These are phyloP conservation scores for Populus tomentosa DNA, from an alignment of 441 rosid genomes.

Conservation along the genomic window DNA sequence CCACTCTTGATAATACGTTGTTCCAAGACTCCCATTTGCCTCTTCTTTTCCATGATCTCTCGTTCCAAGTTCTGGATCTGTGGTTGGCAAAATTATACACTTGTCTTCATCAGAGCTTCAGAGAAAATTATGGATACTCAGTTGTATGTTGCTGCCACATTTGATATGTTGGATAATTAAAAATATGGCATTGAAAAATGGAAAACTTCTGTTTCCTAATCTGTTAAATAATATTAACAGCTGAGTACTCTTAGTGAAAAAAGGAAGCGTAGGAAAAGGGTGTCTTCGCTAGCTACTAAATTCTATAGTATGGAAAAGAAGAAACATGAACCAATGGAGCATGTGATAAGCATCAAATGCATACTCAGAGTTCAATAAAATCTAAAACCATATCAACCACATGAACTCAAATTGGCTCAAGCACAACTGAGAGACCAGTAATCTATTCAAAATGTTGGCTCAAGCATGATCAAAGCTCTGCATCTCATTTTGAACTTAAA, in stretches of 20 bases:
- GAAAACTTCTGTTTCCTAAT: background rate
- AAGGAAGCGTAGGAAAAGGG: background rate
- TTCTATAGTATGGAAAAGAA: background rate
- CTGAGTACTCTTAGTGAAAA: background rate
- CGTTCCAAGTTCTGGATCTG: conserved; percentile 84
- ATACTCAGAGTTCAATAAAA: background rate
- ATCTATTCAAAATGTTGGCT: background rate
- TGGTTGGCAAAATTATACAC: conserved; percentile 19
- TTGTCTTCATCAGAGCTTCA: conserved; percentile 6
- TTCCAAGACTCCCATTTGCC: conserved; percentile 82
- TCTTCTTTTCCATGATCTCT: conserved; percentile 88
- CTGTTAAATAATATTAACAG: background rate
- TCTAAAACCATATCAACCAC: background rate
- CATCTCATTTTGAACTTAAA: background rate
- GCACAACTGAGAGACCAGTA: background rate
- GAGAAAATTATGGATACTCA: background rate
- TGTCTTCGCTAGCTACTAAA: background rate
- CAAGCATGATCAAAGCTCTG: conserved; percentile 7
- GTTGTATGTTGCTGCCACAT: background rate
- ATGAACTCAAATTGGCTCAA: background rate
- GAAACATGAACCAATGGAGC: background rate
- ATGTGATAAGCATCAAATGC: background rate
- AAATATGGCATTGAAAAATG: conserved; percentile 9
- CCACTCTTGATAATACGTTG: conserved; percentile 85
- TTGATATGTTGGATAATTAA: conserved; percentile 6